These are phyloP conservation scores for Lasiosphaeria ovina DNA, from an alignment of 495 filamentous ascomycete genomes.

Conservation along the genomic window DNA sequence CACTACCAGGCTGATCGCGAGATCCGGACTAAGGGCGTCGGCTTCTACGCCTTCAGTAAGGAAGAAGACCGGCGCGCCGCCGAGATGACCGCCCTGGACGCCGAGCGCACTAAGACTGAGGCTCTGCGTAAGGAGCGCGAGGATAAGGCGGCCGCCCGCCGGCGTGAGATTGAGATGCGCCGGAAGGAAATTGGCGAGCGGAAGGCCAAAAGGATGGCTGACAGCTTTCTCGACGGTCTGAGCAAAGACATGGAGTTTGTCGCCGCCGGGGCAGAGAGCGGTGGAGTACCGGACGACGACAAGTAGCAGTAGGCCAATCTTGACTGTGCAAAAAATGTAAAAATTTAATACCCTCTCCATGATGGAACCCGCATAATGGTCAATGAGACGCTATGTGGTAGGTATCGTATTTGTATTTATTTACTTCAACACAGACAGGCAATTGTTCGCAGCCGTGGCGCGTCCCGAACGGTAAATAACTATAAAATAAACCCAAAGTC, in stretches of 20 bases:
- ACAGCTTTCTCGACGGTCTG: conserved; percentile 66
- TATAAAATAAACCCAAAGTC: no score
- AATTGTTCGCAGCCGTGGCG: no score
- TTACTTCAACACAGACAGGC: no score
- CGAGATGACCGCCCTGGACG: conserved; percentile 75
- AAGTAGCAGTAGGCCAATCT: no score
- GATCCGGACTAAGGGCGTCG: conserved; percentile 81
- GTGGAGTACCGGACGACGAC: no score
- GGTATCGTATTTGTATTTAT: no score
- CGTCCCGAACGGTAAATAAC: no score
- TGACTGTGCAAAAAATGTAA: no score
- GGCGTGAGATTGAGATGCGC: conserved; percentile 52
- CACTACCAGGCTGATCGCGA: conserved; percentile 86
- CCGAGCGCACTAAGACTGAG: conserved; percentile 68
- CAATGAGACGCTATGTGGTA: no score
- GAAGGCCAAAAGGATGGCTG: conserved; percentile 66
- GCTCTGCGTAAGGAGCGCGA: conserved; percentile 54
- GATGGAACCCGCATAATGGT: no score
- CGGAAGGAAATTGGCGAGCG: conserved; percentile 52
- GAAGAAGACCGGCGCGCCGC: conserved; percentile 60
- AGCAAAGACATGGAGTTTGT: conserved; percentile 29
- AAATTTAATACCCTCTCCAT: no score
- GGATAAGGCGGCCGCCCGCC: conserved; percentile 41
- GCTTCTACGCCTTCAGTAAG: conserved; percentile 81
- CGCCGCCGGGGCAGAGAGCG: no score